Percentiles rank a stretch among this genome's conserved stretches.
Conservation (phyloP, 306 rosid species). For the Carpinus fangiana region DNA sequence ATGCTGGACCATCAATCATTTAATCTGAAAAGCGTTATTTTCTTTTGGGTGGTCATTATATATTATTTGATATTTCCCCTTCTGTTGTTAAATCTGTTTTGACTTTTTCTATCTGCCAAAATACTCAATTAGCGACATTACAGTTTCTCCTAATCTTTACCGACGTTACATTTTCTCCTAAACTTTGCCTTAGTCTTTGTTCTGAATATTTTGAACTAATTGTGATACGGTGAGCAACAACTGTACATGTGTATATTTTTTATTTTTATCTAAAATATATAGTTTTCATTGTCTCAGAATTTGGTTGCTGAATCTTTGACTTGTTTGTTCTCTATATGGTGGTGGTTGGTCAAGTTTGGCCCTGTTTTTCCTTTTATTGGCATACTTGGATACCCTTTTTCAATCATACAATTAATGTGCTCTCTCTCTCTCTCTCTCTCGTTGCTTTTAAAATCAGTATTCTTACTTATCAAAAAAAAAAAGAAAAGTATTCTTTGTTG, state of each 20-base stretch:
- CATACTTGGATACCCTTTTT: slow-evolving; percentile 6
- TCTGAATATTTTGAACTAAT: not conserved
- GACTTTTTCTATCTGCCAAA: not conserved
- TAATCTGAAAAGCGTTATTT: not conserved
- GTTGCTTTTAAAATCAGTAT: not conserved
- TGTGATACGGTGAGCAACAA: slow-evolving; percentile 3
- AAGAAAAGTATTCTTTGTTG: not conserved
- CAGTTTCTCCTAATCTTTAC: not conserved
- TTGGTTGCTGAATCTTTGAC: slow-evolving; percentile 29
- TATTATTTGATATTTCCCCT: not conserved
- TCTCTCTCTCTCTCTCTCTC: not conserved
- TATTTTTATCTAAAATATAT: not conserved
- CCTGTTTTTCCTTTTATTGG: slow-evolving; percentile 24
- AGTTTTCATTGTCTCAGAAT: not conserved
- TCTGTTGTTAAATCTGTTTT: not conserved
- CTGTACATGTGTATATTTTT: not conserved
- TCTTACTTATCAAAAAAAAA: not conserved
- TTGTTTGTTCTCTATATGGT: not conserved
- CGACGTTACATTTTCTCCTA: not conserved
- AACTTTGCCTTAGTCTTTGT: not conserved
- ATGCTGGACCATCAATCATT: not conserved
- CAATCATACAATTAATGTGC: slow-evolving; percentile 3
- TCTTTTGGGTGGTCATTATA: not conserved
- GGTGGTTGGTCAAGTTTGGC: slow-evolving; percentile 22
- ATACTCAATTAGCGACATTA: not conserved